Evolutionary conservation across 1,284 basidiomycete species (phyloP).

Genomic region (Rhodotorula sp.): DNA sequence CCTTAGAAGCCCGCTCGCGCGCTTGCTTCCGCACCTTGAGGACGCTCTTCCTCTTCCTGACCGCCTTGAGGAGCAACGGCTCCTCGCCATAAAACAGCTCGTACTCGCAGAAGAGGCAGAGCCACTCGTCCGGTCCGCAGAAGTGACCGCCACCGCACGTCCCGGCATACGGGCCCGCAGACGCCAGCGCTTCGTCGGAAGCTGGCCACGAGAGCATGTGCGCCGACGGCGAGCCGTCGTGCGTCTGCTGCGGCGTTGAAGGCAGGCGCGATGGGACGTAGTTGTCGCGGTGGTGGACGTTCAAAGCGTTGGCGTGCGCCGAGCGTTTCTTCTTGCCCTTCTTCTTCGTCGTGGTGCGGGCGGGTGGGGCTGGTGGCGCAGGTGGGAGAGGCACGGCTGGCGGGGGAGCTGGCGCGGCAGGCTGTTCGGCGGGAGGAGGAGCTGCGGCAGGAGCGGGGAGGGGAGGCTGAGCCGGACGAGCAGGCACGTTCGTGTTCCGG

Average conservation of each 20-base stretch:
- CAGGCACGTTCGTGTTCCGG: background rate
- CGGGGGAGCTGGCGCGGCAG: constrained; percentile 4
- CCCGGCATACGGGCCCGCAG: constrained; percentile 18
- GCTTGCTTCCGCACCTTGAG: constrained; percentile 44
- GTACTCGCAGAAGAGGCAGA: constrained; percentile 51
- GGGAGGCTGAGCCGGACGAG: background rate
- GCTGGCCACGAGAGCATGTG: constrained; percentile 36
- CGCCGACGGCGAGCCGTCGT: constrained; percentile 3
- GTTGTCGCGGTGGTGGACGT: constrained; percentile 48
- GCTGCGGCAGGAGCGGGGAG: background rate
- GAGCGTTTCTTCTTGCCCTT: constrained; percentile 46
- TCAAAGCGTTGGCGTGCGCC: constrained; percentile 47
- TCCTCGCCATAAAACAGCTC: constrained; percentile 49
- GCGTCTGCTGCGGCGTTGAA: background rate
- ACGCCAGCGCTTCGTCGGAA: constrained; percentile 30
- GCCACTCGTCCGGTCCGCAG: constrained; percentile 44
- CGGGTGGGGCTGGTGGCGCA: constrained; percentile 7
- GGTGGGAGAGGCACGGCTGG: constrained; percentile 16
- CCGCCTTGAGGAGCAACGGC: constrained; percentile 42
- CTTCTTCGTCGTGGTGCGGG: constrained; percentile 29
- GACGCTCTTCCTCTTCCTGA: constrained; percentile 46
- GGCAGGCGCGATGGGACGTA: constrained; percentile 44
- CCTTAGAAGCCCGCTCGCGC: constrained; percentile 28
- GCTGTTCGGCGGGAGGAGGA: constrained; percentile 4
- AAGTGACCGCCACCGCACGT: constrained; percentile 37